Percentiles rank a stretch among this genome's conserved stretches.
Evolutionary conservation across 352 stramenopile genomes (phyloP).

Genomic region (Phytophthora fragariae): DNA sequence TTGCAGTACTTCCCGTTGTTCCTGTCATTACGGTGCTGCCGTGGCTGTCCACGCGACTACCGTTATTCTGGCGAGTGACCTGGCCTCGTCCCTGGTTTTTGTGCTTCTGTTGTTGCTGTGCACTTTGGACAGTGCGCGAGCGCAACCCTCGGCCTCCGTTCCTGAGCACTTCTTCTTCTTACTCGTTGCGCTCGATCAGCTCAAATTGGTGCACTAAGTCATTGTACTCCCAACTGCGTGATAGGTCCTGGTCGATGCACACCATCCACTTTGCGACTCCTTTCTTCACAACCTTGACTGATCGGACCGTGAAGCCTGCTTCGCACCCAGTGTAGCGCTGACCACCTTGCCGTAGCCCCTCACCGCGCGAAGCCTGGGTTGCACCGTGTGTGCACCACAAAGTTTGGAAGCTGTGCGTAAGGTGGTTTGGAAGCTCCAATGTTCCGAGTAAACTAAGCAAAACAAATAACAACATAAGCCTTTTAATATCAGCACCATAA

Average conservation of each 20-base stretch:
- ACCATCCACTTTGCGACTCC: not conserved
- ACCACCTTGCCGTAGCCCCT: not conserved
- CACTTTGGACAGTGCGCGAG: not conserved
- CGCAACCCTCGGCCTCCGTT: not conserved
- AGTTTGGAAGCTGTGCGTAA: not conserved
- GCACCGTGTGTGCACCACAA: not conserved
- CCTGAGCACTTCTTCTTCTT: conserved; percentile 4
- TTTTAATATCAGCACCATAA: not conserved
- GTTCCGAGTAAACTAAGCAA: not conserved
- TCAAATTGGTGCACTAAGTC: conserved; percentile 8
- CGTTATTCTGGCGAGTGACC: not conserved
- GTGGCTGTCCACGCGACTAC: conserved; percentile 2
- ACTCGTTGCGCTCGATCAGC: conserved; percentile 1
- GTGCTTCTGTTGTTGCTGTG: not conserved
- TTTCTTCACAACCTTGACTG: not conserved
- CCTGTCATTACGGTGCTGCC: not conserved
- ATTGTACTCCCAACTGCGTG: conserved; percentile 15
- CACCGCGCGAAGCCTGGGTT: not conserved
- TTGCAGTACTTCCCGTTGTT: conserved; percentile 9
- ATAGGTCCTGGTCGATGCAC: conserved; percentile 1
- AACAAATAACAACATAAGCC: not conserved
- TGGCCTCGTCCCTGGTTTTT: not conserved
- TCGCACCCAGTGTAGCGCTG: not conserved
- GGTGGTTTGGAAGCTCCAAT: not conserved
- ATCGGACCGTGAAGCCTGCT: not conserved